These are phyloP conservation scores for Amanita pallidorosea DNA, from an alignment of 768 basidiomycete genomes.

Conservation along the genomic window DNA sequence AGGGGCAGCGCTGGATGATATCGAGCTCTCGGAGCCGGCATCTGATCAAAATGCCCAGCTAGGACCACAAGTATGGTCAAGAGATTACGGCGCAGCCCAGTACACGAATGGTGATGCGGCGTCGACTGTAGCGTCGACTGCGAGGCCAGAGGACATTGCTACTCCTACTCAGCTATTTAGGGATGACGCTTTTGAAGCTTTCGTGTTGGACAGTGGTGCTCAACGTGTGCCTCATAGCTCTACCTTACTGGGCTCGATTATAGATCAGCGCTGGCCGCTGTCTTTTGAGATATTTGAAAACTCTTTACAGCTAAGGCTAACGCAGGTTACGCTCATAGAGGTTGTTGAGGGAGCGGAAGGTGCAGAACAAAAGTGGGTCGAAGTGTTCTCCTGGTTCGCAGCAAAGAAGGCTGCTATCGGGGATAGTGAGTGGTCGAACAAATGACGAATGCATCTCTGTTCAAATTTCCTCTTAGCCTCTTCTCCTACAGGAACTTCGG, in stretches of 20 bases:
- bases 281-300: slow-evolving; percentile 59
- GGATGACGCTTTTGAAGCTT: slow-evolving; percentile 5
- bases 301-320: slow-evolving; percentile 78
- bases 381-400: slow-evolving; percentile 81
- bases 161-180: not conserved
- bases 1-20: slow-evolving; percentile 53
- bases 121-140: not conserved
- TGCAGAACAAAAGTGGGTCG: slow-evolving; percentile 72
- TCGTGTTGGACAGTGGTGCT: slow-evolving; percentile 20
- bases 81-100: not conserved
- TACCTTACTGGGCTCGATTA: slow-evolving; percentile 13
- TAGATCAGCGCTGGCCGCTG: slow-evolving; percentile 27
- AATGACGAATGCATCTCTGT: slow-evolving; percentile 5
- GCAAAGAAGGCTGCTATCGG: slow-evolving; percentile 30
- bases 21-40: slow-evolving; percentile 4
- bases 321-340: slow-evolving; percentile 73
- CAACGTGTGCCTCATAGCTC: slow-evolving; percentile 27
- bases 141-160: not conserved
- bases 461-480: not conserved
- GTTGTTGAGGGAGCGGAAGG: slow-evolving; percentile 77
- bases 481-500: not conserved
- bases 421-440: slow-evolving; percentile 8
- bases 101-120: not conserved
- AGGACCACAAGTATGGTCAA: not conserved
- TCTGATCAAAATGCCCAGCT: not conserved